phyloP scores from a whole-genome alignment of 768 basidiomycete genomes.

The Suillus hirtellus region DNA sequence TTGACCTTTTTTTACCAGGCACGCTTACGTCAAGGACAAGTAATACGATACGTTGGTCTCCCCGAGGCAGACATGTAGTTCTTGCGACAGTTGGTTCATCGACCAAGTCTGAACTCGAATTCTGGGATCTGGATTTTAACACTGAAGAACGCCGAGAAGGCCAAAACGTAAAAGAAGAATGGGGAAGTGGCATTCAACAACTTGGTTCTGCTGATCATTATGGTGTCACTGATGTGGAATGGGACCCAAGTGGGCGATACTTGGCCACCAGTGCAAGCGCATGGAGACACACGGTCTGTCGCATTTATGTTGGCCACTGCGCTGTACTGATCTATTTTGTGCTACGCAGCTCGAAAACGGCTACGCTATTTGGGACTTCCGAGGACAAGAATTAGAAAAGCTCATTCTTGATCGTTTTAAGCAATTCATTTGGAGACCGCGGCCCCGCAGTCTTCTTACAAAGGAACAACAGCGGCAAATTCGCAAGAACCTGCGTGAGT shows the following conservation, averaged over 20 bases:
- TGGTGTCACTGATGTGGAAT: conserved; percentile 95
- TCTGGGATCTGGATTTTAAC: conserved; percentile 97
- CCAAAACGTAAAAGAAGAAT: conserved; percentile 62
- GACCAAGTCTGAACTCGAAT: conserved; percentile 95
- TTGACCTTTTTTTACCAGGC: conserved; percentile 33
- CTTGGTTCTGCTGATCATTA: conserved; percentile 92
- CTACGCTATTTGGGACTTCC: conserved; percentile 97
- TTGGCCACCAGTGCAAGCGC: conserved; percentile 91
- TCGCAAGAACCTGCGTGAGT: conserved; percentile 88
- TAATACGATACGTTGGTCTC: conserved; percentile 96
- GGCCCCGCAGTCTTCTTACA: conserved; percentile 83
- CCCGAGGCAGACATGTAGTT: conserved; percentile 92
- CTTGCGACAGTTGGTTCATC: conserved; percentile 95
- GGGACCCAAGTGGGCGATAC: conserved; percentile 97
- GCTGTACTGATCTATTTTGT: conserved; percentile 14
- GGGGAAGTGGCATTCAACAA: conserved; percentile 84
- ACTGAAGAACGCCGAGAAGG: conserved; percentile 51
- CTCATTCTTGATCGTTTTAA: conserved; percentile 93
- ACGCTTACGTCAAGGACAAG: conserved; percentile 80
- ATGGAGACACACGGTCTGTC: conserved; percentile 88
- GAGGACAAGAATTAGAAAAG: conserved; percentile 91
- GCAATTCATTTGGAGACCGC: conserved; percentile 97
- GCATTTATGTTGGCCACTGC: conserved; percentile 2
- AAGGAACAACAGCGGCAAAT: conserved; percentile 88
- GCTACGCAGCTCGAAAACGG: conserved; percentile 88